These are phyloP conservation scores for Aschersonia sp. DNA, from an alignment of 2,329 filamentous ascomycete genomes.

Conservation along the genomic window DNA sequence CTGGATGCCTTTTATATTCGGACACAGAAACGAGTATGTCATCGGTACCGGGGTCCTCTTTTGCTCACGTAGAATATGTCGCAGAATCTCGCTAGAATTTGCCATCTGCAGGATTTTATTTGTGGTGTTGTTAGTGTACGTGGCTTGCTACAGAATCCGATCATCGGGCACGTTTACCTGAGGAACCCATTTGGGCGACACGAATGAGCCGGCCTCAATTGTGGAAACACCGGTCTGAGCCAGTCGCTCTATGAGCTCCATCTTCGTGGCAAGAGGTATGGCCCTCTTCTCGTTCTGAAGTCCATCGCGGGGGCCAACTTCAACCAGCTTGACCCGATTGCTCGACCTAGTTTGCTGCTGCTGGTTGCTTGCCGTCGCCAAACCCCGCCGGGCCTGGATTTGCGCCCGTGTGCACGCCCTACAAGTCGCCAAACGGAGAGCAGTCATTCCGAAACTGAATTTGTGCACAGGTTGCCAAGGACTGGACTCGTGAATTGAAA, in stretches of 20 bases:
- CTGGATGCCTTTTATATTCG: constrained; percentile 59
- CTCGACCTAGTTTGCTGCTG: constrained; percentile 12
- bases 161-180: constrained; percentile 37
- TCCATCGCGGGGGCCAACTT: constrained; percentile 77
- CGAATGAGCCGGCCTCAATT: constrained; percentile 74
- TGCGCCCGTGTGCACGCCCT: constrained; percentile 22
- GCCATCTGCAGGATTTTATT: constrained; percentile 44
- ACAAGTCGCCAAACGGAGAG: constrained; percentile 22
- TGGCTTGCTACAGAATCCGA: too few species aligned
- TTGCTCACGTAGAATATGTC: constrained; percentile 47
- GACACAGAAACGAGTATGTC: constrained; percentile 68
- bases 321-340: constrained; percentile 50
- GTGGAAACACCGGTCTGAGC: constrained; percentile 52
- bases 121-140: background rate
- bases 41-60: constrained; percentile 40
- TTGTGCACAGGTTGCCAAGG: background rate
- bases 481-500: background rate
- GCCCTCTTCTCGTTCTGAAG: constrained; percentile 68
- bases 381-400: constrained; percentile 16
- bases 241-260: constrained; percentile 59
- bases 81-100: constrained; percentile 60
- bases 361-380: constrained; percentile 23
- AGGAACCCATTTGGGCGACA: constrained; percentile 72
- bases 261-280: constrained; percentile 58
- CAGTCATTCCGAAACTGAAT: constrained; percentile 13